Base-by-base conservation (phyloP, 176 grass and related monocot species). In the Leersia perrieri region DNA sequence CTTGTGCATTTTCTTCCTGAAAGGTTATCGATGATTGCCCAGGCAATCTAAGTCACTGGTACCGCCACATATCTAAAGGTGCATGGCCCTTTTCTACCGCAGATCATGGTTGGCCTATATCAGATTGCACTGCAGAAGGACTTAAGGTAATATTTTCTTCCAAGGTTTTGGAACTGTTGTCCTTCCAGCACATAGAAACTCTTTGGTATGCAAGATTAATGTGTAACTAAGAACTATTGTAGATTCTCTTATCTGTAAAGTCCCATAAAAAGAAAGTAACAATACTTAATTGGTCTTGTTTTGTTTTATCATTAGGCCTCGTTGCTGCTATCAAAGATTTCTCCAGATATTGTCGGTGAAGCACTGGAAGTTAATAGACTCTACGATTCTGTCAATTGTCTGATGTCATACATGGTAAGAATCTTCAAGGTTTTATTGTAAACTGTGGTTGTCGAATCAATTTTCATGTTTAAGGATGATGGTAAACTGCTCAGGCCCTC, bases 21-120 rank as follows among this genome's bases (percentile, higher is more conserved):
- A 85, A 99, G 96, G 90, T 99, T 81, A 60, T 60, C 71, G 93
- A 93, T 0, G 78, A 99, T 63, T 93, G 96, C 89, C 86, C 96
- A 64, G 92, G 90, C 35, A 82, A 95, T 80, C 87, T 99, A 70
- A 74, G 80, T 73, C 75, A 76, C 2, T 99, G 92, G 92, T 95
- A 99, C 58, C 92, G 92, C 68, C 95, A 98, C 88, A 91, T 94
- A 76, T 98, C 95, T 74, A 99, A 99, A 99, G 96, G 92, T 76
- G 90, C 92, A 84, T 99, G 96, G 96, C 87, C 96, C 9, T 99
- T 99, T 63, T 99, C 96, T 33, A 95, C 84, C n/a, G 87, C 29
- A 35, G 96, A 99, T 77, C 86, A 99, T 36, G 96, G 96, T 44
- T 99, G 96, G 96, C 88, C 92, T 83, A 85, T 95, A 89, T 99